Evolutionary conservation across 2,329 filamentous ascomycete genomes (phyloP).

Genomic region (Tolypocladium amazonense): DNA sequence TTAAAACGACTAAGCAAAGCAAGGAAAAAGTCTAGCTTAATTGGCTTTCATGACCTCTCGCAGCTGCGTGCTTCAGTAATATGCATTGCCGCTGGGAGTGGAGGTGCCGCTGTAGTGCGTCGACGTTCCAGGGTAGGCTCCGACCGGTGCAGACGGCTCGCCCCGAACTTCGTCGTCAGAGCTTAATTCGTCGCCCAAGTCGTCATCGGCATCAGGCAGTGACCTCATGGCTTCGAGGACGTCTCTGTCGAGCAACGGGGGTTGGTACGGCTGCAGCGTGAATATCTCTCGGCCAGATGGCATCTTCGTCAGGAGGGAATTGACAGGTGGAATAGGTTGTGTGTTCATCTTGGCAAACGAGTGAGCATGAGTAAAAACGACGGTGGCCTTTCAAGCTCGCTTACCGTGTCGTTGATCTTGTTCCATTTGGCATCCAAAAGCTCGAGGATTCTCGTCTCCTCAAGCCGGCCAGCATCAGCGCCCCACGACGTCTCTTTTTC

Average conservation of each 20-base stretch:
- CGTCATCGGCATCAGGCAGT: slow-evolving; percentile 22
- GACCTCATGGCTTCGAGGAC: slow-evolving; percentile 50
- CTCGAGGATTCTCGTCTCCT: slow-evolving; percentile 77
- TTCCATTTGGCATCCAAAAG: slow-evolving; percentile 85
- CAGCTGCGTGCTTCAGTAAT: slow-evolving; percentile 17
- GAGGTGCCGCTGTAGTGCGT: slow-evolving; percentile 23
- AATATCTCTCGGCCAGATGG: slow-evolving; percentile 86
- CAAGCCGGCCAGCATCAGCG: slow-evolving; percentile 69
- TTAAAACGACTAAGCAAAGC: neutral
- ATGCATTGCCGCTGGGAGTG: slow-evolving; percentile 22
- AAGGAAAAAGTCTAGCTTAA: neutral
- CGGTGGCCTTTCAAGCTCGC: slow-evolving; percentile 9
- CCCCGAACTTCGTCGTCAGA: slow-evolving; percentile 26
- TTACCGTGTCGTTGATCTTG: slow-evolving; percentile 84
- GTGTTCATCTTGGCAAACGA: slow-evolving; percentile 55
- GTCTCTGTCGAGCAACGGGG: slow-evolving; percentile 53
- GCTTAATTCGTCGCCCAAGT: slow-evolving; percentile 21
- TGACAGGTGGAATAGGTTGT: slow-evolving; percentile 61
- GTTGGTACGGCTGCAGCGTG: slow-evolving; percentile 54
- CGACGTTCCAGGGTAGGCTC: slow-evolving; percentile 39
- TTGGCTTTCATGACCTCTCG: neutral
- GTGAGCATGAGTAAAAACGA: slow-evolving; percentile 2
- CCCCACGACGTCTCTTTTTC: slow-evolving; percentile 69
- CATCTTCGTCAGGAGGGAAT: slow-evolving; percentile 64
- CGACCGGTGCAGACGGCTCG: slow-evolving; percentile 24